Evolutionary conservation across 1,284 basidiomycete genomes (phyloP).

Genomic region (Trichosporon asahii): DNA sequence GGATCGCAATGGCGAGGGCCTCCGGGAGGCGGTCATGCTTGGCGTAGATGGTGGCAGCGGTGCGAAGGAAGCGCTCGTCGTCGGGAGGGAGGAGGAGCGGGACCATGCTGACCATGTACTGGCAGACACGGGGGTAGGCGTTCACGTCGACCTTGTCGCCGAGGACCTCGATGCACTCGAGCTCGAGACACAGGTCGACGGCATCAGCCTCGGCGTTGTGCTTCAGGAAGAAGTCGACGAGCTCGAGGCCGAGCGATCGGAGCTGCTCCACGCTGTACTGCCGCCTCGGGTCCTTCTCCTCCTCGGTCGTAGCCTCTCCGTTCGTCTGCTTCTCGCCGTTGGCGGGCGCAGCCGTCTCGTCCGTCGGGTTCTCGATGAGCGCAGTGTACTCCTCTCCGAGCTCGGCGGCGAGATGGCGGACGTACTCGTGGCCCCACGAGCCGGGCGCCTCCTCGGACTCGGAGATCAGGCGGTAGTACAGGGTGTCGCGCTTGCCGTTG

Average conservation of each 20-base stretch:
- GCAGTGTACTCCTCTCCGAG: conserved; percentile 83
- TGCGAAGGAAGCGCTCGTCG: conserved; percentile 83
- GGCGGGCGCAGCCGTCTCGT: conserved; percentile 39
- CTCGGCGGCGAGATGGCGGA: conserved; percentile 93
- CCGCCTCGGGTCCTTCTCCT: conserved; percentile 18
- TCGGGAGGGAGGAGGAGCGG: conserved; percentile 90
- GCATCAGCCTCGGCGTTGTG: conserved; percentile 99
- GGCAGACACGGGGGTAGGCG: conserved; percentile 88
- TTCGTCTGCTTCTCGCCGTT: conserved; percentile 14
- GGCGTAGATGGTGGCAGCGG: conserved; percentile 86
- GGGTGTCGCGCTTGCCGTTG: conserved; percentile 88
- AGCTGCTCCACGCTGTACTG: conserved; percentile 60
- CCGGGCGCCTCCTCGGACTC: conserved; percentile 83
- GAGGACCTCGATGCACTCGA: conserved; percentile 84
- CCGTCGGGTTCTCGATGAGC: conserved; percentile 44
- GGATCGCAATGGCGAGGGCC: conserved; percentile 81
- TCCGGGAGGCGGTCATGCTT: conserved; percentile 86
- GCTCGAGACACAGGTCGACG: conserved; percentile 89
- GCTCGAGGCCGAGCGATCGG: conserved; percentile 72
- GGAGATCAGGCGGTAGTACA: conserved; percentile 83
- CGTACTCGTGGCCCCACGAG: conserved; percentile 98
- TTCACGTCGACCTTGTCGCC: conserved; percentile 67
- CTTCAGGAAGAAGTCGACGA: conserved; percentile 84
- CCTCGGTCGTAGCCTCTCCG: conserved; percentile 17
- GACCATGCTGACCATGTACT: conserved; percentile 96